Evolutionary conservation across 352 stramenopile species (phyloP), one percentile per base, ranked within the genome.

Genomic region (Phytophthora vignae): DNA sequence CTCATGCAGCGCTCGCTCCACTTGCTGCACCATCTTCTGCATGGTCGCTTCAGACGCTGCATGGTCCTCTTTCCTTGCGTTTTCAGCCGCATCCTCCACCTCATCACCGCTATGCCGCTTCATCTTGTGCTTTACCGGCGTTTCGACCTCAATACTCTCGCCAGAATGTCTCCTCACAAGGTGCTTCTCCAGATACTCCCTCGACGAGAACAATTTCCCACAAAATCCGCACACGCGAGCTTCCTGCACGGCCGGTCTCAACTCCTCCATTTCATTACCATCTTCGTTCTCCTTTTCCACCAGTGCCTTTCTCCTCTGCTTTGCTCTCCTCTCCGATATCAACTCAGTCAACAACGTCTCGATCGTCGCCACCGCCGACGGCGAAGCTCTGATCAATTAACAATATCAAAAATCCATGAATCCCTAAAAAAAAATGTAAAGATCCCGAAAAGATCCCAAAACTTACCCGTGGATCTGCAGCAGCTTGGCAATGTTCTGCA

Each of bases 401-500:
- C 55, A 74, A 67, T 1, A 27, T 55, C 33, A 56, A 36, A 27
- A 49, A 3, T 17, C 17, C 29, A 54, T 60, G 27, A 64, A 58
- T 40, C 12, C 19, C 3, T 17, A 27, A 61, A 48, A 69, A 61
- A 38, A 21, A 40, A 14, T 12, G 17, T 15, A 63, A 55, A 36
- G 7, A 52, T 31, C 10, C 5, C 48, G 40, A 21, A 58, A 5
- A 44, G 25, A 48, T 4, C 55, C 31, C 52, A 40, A 55, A 53
- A n/a, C 62, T 55, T 69, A 92, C 84, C 87, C 83, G 67, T 91
- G 81, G 38, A 90, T 79, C 60, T 93, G 82, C 63, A 94, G 60
- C 27, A 94, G 63, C 48, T 90, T 92, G 36, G 85, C 82, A 64
- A 93, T 88, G 64, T 81, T 91, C 58, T 92, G 85, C 33, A 94